phyloP scores from a whole-genome alignment of 495 filamentous ascomycete species.

The Annulohypoxylon maeteangense region DNA sequence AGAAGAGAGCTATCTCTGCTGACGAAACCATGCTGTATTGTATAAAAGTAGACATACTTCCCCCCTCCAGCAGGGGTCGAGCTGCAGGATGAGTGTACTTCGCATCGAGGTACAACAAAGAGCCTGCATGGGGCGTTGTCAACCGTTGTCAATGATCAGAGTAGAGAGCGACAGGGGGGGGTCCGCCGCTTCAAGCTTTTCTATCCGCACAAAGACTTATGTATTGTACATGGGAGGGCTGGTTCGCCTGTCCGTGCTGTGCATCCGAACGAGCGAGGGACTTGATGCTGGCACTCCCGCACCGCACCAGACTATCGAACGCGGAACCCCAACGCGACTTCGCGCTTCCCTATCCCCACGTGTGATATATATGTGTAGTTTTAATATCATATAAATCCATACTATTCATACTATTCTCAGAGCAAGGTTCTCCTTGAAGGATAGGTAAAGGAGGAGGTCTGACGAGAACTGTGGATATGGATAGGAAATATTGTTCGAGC shows the following conservation, averaged over 20 bases:
- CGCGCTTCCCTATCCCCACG: slow-evolving; percentile 36
- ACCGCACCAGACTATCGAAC: slow-evolving; percentile 30
- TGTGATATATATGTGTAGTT: slow-evolving; percentile 17
- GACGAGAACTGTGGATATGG: background rate
- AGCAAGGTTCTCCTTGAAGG: background rate
- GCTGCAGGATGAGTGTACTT: slow-evolving; percentile 39
- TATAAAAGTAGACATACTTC: slow-evolving; percentile 40
- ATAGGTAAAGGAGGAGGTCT: slow-evolving; percentile 7
- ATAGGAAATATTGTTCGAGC: slow-evolving; percentile 1
- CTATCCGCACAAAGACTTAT: slow-evolving; percentile 35
- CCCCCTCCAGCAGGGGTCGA: slow-evolving; percentile 18
- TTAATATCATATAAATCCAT: slow-evolving; percentile 12
- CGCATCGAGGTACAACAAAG: slow-evolving; percentile 40
- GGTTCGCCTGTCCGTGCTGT: slow-evolving; percentile 38
- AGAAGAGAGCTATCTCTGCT: slow-evolving; percentile 36
- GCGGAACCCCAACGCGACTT: slow-evolving; percentile 33
- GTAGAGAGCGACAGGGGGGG: slow-evolving; percentile 37
- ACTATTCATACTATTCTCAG: background rate
- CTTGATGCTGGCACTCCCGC: slow-evolving; percentile 38
- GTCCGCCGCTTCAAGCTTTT: slow-evolving; percentile 42
- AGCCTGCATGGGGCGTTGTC: slow-evolving; percentile 42
- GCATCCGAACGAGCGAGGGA: slow-evolving; percentile 30
- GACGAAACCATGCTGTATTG: slow-evolving; percentile 38
- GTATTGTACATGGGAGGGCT: slow-evolving; percentile 34
- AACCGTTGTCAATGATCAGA: slow-evolving; percentile 33